These are phyloP conservation scores for Phaseolus lunatus DNA, from an alignment of 306 rosid species.

Conservation along the genomic window DNA sequence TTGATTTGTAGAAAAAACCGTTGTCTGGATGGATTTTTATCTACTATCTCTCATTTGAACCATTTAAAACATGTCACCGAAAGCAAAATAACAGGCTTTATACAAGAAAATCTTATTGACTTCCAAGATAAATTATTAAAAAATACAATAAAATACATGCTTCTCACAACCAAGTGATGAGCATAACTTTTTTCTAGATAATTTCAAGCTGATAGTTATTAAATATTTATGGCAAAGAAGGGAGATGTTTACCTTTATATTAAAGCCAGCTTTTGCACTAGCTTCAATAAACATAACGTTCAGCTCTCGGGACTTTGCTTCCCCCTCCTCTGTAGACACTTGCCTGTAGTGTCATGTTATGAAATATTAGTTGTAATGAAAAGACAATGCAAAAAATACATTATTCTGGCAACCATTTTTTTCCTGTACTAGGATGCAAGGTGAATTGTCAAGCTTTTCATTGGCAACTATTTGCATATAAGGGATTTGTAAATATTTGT, in stretches of 20 bases:
- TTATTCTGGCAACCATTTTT: background rate
- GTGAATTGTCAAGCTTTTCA: background rate
- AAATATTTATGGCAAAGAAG: slow-evolving; percentile 12
- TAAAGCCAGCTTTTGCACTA: slow-evolving; percentile 94
- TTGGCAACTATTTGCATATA: background rate
- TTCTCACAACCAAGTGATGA: background rate
- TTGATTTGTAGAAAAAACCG: slow-evolving; percentile 31
- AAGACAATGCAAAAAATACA: slow-evolving; percentile 13
- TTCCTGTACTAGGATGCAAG: slow-evolving; percentile 15
- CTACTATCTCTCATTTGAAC: slow-evolving; percentile 19
- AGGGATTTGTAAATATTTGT: background rate
- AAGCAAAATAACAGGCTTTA: slow-evolving; percentile 21
- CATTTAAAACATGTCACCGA: slow-evolving; percentile 38
- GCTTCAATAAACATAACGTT: slow-evolving; percentile 91
- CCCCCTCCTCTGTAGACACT: slow-evolving; percentile 93
- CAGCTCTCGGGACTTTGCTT: slow-evolving; percentile 78
- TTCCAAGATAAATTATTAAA: slow-evolving; percentile 7
- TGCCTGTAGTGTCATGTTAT: slow-evolving; percentile 57
- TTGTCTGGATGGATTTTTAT: slow-evolving; percentile 19
- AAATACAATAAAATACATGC: background rate
- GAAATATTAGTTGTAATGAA: slow-evolving; percentile 45
- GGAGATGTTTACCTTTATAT: slow-evolving; percentile 70
- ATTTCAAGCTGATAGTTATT: slow-evolving; percentile 22
- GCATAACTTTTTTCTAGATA: background rate
- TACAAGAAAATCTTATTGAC: background rate